Evolutionary conservation across 2,329 filamentous ascomycete species (phyloP).

Genomic region (Fusarium coicis): DNA sequence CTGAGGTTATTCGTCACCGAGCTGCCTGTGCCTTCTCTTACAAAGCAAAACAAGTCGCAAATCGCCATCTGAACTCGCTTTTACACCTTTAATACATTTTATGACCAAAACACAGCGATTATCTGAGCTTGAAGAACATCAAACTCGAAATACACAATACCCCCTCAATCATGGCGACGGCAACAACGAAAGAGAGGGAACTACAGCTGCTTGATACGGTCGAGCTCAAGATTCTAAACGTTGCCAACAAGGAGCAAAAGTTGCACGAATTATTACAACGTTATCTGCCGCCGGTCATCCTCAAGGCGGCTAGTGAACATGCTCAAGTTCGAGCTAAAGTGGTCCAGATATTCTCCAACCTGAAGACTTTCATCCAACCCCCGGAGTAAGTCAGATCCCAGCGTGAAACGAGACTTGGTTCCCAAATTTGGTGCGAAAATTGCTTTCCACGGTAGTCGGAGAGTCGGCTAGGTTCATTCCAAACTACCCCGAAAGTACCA

Average conservation of each 20-base stretch:
- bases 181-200: conserved; percentile 73
- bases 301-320: conserved; percentile 87
- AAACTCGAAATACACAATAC: neutral
- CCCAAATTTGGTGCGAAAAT: neutral
- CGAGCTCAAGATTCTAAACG: conserved; percentile 80
- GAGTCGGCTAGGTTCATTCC: neutral
- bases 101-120: neutral
- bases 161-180: conserved; percentile 49
- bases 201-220: conserved; percentile 85
- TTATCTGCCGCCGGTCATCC: conserved; percentile 82
- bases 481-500: neutral
- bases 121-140: neutral
- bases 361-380: conserved; percentile 65
- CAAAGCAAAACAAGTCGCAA: conserved; percentile 3
- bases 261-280: conserved; percentile 80
- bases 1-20: conserved; percentile 35
- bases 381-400: conserved; percentile 48
- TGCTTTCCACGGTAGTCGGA: neutral
- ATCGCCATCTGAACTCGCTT: neutral
- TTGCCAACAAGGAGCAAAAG: conserved; percentile 86
- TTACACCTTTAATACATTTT: neutral
- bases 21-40: conserved; percentile 33
- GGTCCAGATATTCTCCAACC: conserved; percentile 61
- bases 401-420: no score
- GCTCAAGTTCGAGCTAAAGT: conserved; percentile 81